Percentiles rank a stretch among this genome's conserved stretches.
Conservation (phyloP, 1,284 basidiomycete species). For the Termitomyces sp. region DNA sequence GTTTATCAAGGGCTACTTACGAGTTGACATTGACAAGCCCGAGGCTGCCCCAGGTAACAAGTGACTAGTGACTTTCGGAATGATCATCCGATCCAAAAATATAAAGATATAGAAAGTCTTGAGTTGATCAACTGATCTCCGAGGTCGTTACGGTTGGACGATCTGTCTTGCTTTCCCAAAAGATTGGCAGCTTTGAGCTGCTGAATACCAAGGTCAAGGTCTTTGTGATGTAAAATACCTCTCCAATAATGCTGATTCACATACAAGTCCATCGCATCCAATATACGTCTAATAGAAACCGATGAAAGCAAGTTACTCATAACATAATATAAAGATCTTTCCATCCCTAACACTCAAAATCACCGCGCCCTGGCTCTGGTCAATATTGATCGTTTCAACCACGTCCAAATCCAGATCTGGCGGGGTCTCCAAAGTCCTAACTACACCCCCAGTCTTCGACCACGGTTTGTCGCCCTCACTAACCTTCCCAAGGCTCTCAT, state of each 20-base stretch:
- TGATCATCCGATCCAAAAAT: too few relatives aligned
- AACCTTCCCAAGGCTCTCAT: conserved; percentile 24
- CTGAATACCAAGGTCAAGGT: too few relatives aligned
- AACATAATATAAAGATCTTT: conserved; percentile 67
- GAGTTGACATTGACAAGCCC: too few relatives aligned
- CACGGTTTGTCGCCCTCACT: conserved; percentile 23
- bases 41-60: too few relatives aligned
- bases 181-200: too few relatives aligned
- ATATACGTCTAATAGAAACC: not conserved
- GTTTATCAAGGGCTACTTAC: too few relatives aligned
- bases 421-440: conserved; percentile 58
- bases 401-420: conserved; percentile 55
- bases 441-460: conserved; percentile 29
- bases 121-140: too few relatives aligned
- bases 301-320: conserved; percentile 37
- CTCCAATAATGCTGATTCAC: not conserved
- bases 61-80: too few relatives aligned
- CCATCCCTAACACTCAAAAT: conserved; percentile 64
- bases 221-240: not conserved
- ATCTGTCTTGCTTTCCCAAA: too few relatives aligned
- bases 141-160: too few relatives aligned
- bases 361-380: conserved; percentile 70
- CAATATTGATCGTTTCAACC: conserved; percentile 73
- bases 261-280: not conserved
- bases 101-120: too few relatives aligned